Conservation (phyloP, 2,329 filamentous ascomycete species). For the Chalaropsis thielavioides region DNA sequence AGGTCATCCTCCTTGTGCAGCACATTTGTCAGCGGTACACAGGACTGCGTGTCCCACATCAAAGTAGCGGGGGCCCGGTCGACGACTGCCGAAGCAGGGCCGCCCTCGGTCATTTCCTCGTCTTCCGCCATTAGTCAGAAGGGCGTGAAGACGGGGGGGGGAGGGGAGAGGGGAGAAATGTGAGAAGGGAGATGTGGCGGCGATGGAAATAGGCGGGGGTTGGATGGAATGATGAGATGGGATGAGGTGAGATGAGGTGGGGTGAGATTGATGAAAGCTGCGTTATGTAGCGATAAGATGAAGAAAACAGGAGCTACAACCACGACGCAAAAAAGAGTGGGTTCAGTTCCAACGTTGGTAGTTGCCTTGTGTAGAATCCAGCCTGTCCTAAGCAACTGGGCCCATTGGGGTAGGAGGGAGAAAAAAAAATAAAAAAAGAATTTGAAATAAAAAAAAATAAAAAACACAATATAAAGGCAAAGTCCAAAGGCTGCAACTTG, state of each 20-base stretch:
- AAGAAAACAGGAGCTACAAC: slow-evolving; percentile 12
- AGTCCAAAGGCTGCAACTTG: neutral
- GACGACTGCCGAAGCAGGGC: slow-evolving; percentile 16
- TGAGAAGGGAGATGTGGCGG: neutral
- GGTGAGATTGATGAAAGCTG: slow-evolving; percentile 6
- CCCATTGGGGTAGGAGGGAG: neutral
- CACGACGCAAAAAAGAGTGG: slow-evolving; percentile 10
- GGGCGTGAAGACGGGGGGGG: slow-evolving; percentile 4
- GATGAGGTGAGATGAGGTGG: neutral
- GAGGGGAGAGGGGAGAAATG: neutral
- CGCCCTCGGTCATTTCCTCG: slow-evolving; percentile 13
- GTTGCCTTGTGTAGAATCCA: neutral
- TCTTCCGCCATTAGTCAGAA: slow-evolving; percentile 13
- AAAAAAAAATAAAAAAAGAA: neutral
- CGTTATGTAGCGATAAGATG: slow-evolving; percentile 14
- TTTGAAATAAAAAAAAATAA: neutral
- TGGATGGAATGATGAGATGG: neutral
- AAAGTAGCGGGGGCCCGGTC: slow-evolving; percentile 21
- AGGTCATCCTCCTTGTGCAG: slow-evolving; percentile 34
- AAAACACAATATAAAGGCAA: neutral
- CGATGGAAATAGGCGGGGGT: neutral
- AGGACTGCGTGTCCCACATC: slow-evolving; percentile 31
- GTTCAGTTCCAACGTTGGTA: neutral
- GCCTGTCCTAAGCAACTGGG: slow-evolving; percentile 1
- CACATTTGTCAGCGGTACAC: slow-evolving; percentile 33